These are phyloP conservation scores for Annulohypoxylon stygium DNA, from an alignment of 495 filamentous ascomycete genomes.

Conservation along the genomic window DNA sequence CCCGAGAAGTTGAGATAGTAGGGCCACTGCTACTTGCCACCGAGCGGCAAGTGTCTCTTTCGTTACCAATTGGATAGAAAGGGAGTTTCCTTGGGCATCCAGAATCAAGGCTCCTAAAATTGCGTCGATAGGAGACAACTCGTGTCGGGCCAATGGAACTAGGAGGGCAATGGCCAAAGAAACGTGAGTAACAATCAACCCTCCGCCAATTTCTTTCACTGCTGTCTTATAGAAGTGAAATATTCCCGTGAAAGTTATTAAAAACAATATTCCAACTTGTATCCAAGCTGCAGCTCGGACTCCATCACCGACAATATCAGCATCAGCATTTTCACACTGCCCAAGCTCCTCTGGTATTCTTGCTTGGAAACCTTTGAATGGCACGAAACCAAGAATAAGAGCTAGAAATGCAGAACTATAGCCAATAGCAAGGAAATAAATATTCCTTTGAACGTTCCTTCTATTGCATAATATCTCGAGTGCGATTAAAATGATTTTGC, in stretches of 20 bases:
- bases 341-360: no score
- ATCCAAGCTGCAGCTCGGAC: conserved; percentile 43
- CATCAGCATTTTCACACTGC: conserved; percentile 39
- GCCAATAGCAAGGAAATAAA: no score
- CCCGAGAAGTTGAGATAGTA: conserved; percentile 37
- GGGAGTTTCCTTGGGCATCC: conserved; percentile 42
- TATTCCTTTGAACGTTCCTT: no score
- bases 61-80: conserved; percentile 41
- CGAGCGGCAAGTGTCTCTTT: conserved; percentile 46
- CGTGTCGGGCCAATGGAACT: conserved; percentile 34
- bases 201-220: conserved; percentile 43
- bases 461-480: no score
- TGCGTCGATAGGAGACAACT: conserved; percentile 46
- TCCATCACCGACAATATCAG: conserved; percentile 48
- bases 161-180: conserved; percentile 46
- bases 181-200: conserved; percentile 43
- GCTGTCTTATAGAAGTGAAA: conserved; percentile 37
- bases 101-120: conserved; percentile 43
- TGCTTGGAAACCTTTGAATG: no score
- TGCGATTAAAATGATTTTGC: no score
- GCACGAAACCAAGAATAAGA: conserved; percentile 32
- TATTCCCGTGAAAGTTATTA: conserved; percentile 36
- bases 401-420: conserved; percentile 33
- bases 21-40: conserved; percentile 41
- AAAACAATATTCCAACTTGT: conserved; percentile 40